Evolutionary conservation across 176 grass and related monocot species (phyloP).

Genomic region (Neostapfia colusana): DNA sequence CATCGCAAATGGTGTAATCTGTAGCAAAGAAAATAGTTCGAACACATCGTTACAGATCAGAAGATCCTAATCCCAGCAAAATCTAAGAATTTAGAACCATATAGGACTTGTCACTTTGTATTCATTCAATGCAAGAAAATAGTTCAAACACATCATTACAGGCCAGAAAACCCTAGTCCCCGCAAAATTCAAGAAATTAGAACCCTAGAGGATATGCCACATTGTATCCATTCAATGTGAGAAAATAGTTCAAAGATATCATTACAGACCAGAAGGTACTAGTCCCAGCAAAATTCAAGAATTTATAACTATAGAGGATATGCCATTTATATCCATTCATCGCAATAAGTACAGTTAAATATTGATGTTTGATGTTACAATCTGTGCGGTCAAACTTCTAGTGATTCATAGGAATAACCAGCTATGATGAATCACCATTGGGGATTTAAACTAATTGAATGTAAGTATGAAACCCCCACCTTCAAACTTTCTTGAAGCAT

Average conservation of each 20-base stretch:
- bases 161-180: too few relatives aligned
- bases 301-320: too few relatives aligned
- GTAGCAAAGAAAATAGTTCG: background rate
- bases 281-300: too few relatives aligned
- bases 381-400: background rate
- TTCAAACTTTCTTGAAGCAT: conserved; percentile 97
- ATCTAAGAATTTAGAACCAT: background rate
- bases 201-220: too few relatives aligned
- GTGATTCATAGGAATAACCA: conserved; percentile 5
- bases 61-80: background rate
- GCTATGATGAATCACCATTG: background rate
- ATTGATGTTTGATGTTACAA: background rate
- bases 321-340: too few relatives aligned
- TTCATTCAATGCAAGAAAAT: background rate
- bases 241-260: too few relatives aligned
- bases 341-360: background rate
- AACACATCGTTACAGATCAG: background rate
- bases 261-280: too few relatives aligned
- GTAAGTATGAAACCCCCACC: conserved; percentile 38
- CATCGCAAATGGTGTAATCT: conserved; percentile 96
- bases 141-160: too few relatives aligned
- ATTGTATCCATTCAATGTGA: too few relatives aligned
- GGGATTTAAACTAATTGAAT: background rate
- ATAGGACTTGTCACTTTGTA: background rate
- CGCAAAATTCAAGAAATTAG: too few relatives aligned